Evolutionary conservation across 2,329 filamentous ascomycete genomes (phyloP).

Genomic region (Aspergillus uvarum): DNA sequence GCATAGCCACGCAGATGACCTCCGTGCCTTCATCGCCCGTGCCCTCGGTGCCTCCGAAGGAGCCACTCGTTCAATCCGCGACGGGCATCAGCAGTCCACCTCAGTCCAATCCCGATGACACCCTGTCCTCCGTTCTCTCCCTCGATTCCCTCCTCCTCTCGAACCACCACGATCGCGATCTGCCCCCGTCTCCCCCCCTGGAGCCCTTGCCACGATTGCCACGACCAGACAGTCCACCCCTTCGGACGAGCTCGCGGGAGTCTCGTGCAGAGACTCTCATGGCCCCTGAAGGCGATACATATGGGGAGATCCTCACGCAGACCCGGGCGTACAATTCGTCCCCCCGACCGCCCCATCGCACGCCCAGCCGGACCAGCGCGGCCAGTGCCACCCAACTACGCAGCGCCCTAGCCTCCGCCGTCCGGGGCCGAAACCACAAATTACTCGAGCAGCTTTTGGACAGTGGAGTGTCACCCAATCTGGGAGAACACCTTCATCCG

Average conservation of each 20-base stretch:
- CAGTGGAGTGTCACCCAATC: slow-evolving; percentile 56
- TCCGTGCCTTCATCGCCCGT: slow-evolving; percentile 10
- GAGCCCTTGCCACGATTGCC: not conserved
- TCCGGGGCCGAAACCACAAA: slow-evolving; percentile 59
- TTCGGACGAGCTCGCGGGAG: slow-evolving; percentile 5
- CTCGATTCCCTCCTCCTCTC: slow-evolving; percentile 21
- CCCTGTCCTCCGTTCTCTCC: slow-evolving; percentile 32
- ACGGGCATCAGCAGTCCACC: not conserved
- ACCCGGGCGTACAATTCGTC: not conserved
- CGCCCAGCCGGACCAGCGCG: slow-evolving; percentile 12
- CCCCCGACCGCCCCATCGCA: slow-evolving; percentile 5
- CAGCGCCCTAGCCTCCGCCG: slow-evolving; percentile 52
- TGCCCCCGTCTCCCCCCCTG: not conserved
- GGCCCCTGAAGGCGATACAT: not conserved
- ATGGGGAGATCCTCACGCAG: not conserved
- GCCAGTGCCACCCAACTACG: slow-evolving; percentile 7
- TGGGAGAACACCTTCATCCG: slow-evolving; percentile 47
- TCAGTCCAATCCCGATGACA: slow-evolving; percentile 23
- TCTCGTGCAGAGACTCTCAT: slow-evolving; percentile 1
- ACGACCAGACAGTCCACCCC: not conserved
- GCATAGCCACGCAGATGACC: slow-evolving; percentile 2
- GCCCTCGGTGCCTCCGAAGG: slow-evolving; percentile 29
- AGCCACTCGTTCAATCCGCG: slow-evolving; percentile 20
- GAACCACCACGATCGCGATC: not conserved
- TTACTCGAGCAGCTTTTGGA: slow-evolving; percentile 59